Conservation (phyloP, 2,329 filamentous ascomycete species). For the Hawksworthiomyces lignivorus region DNA sequence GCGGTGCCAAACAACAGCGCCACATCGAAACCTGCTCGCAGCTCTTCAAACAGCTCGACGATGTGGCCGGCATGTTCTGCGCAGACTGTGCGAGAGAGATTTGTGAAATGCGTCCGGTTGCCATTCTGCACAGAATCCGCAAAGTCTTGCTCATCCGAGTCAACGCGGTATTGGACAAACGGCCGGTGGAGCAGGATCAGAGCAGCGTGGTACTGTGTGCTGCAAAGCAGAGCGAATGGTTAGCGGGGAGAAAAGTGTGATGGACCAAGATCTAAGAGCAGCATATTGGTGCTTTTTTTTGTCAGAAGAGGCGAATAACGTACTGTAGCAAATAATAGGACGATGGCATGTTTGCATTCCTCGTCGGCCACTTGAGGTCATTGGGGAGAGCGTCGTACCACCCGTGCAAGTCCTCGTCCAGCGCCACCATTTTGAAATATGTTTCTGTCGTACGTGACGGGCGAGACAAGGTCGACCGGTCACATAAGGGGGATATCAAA, state of each 20-base stretch:
- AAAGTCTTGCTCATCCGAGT: too few species aligned
- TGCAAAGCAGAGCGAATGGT: too few species aligned
- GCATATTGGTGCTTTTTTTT: too few species aligned
- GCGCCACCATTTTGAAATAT: conserved; percentile 5
- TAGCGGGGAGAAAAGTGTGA: too few species aligned
- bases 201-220: conserved; percentile 4
- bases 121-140: too few species aligned
- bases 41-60: background rate
- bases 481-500: conserved; percentile 5
- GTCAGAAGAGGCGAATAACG: too few species aligned
- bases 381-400: conserved; percentile 9
- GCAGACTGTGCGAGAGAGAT: too few species aligned
- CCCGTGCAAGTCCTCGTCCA: conserved; percentile 9
- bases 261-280: too few species aligned
- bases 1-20: background rate
- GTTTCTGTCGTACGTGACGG: background rate
- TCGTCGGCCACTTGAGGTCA: conserved; percentile 20
- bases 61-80: background rate
- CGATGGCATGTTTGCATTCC: conserved; percentile 18
- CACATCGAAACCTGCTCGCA: background rate
- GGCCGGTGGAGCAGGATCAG: conserved; percentile 6
- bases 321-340: background rate
- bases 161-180: conserved; percentile 3
- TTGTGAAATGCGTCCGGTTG: too few species aligned
- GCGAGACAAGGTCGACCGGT: background rate